phyloP scores from a whole-genome alignment of 345 rosid species.

The Hibiscus mutabilis region DNA sequence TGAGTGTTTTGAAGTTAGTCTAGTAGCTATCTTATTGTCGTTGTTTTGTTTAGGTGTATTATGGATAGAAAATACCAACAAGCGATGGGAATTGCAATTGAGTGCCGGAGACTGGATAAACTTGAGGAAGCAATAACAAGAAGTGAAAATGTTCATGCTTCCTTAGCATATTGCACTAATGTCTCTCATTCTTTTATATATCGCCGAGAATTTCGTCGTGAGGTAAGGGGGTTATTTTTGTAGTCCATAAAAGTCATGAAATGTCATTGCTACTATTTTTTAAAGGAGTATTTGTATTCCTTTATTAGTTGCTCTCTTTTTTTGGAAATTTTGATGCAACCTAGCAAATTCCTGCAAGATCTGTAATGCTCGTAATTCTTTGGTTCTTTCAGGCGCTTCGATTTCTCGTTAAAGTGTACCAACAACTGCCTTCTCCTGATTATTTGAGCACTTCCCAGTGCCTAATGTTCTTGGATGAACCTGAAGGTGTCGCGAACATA shows the following conservation, averaged over 20 bases:
- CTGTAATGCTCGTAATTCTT: neutral
- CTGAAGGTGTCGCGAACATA: conserved; percentile 74
- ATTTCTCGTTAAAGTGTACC: conserved; percentile 86
- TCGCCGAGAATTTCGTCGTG: conserved; percentile 81
- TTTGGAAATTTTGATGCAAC: neutral
- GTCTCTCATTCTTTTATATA: conserved; percentile 87
- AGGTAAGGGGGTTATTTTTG: conserved; percentile 43
- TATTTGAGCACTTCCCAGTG: conserved; percentile 94
- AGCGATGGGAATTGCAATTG: conserved; percentile 99
- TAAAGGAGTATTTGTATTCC: neutral
- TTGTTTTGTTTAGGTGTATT: conserved; percentile 58
- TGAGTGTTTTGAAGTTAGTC: neutral
- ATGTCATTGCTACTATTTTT: neutral
- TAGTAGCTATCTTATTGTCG: conserved; percentile 15
- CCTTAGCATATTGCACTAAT: conserved; percentile 74
- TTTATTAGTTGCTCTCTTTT: neutral
- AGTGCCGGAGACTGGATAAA: conserved; percentile 93
- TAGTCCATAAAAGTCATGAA: neutral
- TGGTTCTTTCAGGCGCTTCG: conserved; percentile 64
- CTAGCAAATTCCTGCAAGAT: neutral
- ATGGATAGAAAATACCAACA: conserved; percentile 92
- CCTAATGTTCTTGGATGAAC: conserved; percentile 93
- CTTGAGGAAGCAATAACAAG: conserved; percentile 90
- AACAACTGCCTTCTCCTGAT: conserved; percentile 88
- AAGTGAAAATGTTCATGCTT: conserved; percentile 85